Evolutionary conservation across 2,329 filamentous ascomycete species (phyloP), one percentile per base, ranked within the genome.

Genomic region (Knufia petricola): DNA sequence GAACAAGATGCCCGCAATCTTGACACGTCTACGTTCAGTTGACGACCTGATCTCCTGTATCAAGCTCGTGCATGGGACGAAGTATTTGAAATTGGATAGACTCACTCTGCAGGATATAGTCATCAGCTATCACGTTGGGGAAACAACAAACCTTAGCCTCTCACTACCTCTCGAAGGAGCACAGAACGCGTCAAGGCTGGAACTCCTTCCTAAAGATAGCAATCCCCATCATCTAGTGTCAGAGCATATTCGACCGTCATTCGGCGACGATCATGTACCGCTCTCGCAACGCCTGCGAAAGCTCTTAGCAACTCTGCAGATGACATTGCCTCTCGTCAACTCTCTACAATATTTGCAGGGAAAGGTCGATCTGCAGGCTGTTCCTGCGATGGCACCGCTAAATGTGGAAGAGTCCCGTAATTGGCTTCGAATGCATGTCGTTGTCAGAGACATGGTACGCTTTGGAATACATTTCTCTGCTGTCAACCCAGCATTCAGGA

Each of bases 251-350:
- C 20, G 49, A 2, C 49, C 51, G 31, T 31, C 50, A 3, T 48
- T 58, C 13, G 48, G 43, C 10, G 34, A 39, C 8, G 41, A 30
- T 17, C 48, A 45, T 20, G 32, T 23, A n/a, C 47, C 53, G 7
- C 51, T 56, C n/a, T 46, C 50, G 10, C 44, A 19, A 12, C 52
- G 47, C 31, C 40, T 58, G 15, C 37, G 49, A 19, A 47, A 58
- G 38, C 43, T 59, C 20, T 37, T 55, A 10, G 52, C 51, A 21
- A 53, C 50, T 0, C 47, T 72, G 65, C 61, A 68, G 1, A 41
- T 67, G 17, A 69, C 67, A 2, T 66, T 70, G 24, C 68, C 67
- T 0, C 64, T 72, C 1, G 64, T 70, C 3, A 64, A 55, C 2
- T 69, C 65, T 46, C 68, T 72, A 3, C 51, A 52, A 23, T 47